Percentiles rank a stretch among this genome's conserved stretches.
These are phyloP conservation scores for Platismatia glauca DNA, from an alignment of 495 filamentous ascomycete genomes.

Conservation along the genomic window DNA sequence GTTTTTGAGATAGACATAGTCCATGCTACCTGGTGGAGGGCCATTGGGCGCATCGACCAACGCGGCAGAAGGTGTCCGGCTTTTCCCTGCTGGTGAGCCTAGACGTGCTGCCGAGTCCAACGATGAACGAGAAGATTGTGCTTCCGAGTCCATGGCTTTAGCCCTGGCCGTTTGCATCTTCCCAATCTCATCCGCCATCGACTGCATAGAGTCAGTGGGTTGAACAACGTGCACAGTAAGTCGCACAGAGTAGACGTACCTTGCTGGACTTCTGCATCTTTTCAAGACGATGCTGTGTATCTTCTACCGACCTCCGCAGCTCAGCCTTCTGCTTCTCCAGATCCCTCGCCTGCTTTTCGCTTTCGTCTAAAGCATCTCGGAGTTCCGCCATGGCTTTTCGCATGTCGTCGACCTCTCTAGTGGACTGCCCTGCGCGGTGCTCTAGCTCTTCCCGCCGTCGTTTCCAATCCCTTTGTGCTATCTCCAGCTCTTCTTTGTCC, in stretches of 20 bases:
- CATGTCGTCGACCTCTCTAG: slow-evolving; percentile 63
- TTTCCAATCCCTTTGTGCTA: slow-evolving; percentile 63
- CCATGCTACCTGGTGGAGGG: slow-evolving; percentile 35
- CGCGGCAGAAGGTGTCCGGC: slow-evolving; percentile 35
- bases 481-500: slow-evolving; percentile 61
- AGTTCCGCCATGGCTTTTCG: slow-evolving; percentile 70
- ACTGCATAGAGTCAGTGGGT: slow-evolving; percentile 24
- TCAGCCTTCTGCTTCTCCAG: slow-evolving; percentile 74
- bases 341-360: slow-evolving; percentile 72
- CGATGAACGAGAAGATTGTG: slow-evolving; percentile 53
- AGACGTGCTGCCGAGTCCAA: slow-evolving; percentile 51
- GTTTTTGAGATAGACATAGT: slow-evolving; percentile 90
- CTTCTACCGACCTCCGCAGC: slow-evolving; percentile 65
- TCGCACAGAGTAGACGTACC: slow-evolving; percentile 21
- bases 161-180: slow-evolving; percentile 31
- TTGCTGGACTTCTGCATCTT: slow-evolving; percentile 68
- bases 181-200: slow-evolving; percentile 41
- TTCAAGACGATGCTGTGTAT: slow-evolving; percentile 64
- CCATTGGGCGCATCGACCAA: slow-evolving; percentile 35
- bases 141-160: slow-evolving; percentile 33
- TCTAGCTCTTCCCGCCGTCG: slow-evolving; percentile 67
- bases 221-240: not conserved
- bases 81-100: slow-evolving; percentile 32
- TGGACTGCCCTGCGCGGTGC: slow-evolving; percentile 53
- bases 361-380: slow-evolving; percentile 72